Evolutionary conservation across 257 asterid species (phyloP), one percentile per base, ranked within the genome.

Genomic region (Ophiorrhiza pumila): DNA sequence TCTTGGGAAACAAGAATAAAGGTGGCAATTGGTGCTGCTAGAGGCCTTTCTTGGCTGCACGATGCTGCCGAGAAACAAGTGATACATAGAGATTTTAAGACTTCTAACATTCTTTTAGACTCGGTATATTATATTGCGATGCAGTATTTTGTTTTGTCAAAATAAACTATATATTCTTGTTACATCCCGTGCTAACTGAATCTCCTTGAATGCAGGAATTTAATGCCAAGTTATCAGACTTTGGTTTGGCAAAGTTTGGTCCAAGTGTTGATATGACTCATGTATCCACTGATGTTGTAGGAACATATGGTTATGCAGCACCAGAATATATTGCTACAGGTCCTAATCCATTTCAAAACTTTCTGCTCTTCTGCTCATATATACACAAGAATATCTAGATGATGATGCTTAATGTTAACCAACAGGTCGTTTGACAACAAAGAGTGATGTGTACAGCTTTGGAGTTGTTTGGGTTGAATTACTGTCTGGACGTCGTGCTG

Each of bases 291-390:
- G 91, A 85, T 80, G 93, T 93, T 65, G 85, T 91, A 85, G 96
- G 97, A 13, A 91, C 96, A 7, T 90, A 83, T 1, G 98, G 97
- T 46, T 93, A 93, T 72, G 97, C 96, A 47, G 98, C 98, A 3
- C 98, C 98, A 4, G 98, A 93, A 78, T 93, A 93, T 65, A 93
- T 93, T 1, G 91, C 95, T 74, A 91, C 96, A 83, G 98, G 97
- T 92, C 37, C 62, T 63, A n/a, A n/a, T 75, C 22, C 47, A 47
- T 25, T 49, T 27, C 9, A 10, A 63, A 47, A 15, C 7, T 9
- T 58, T 43, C n/a, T 35, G 41, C 34, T 25, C 29, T 63, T 25
- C 27, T 20, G 5, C 22, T 20, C n/a, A 3, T 17, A 52, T 58
- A 17, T 25, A n/a, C n/a, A 31, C 60, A 17, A 67, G 37, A 65